Evolutionary conservation across 129 eudicot species (phyloP).

Genomic region (Saussurea involucrata): DNA sequence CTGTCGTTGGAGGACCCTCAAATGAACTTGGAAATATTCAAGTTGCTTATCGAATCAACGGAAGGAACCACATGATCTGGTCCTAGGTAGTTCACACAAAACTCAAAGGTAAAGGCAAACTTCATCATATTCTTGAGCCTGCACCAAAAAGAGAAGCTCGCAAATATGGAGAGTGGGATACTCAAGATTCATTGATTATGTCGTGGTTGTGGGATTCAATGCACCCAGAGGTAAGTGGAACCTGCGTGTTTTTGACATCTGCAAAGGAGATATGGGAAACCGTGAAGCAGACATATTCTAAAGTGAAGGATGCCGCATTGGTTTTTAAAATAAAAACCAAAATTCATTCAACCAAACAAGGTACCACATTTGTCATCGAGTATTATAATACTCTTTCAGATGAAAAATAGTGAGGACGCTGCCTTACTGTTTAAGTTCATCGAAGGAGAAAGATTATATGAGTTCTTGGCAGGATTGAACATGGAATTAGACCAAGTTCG

Average conservation of each 20-base stretch:
- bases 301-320: not conserved
- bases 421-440: not conserved
- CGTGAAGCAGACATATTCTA: slow-evolving; percentile 6
- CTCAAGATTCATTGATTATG: not conserved
- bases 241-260: not conserved
- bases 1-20: too few relatives aligned
- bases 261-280: slow-evolving; percentile 9
- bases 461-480: not conserved
- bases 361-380: not conserved
- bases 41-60: not conserved
- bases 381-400: slow-evolving; percentile 2
- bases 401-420: slow-evolving; percentile 13
- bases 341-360: slow-evolving; percentile 12
- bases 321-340: not conserved
- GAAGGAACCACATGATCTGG: not conserved
- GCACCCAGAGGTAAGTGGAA: slow-evolving; percentile 10
- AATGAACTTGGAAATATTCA: not conserved
- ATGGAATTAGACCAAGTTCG: not conserved
- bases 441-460: slow-evolving; percentile 11
- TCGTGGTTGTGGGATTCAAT: not conserved
- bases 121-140: not conserved
- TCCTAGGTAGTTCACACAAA: not conserved
- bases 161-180: not conserved
- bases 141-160: not conserved
- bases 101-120: slow-evolving; percentile 1